A percentile compares a stretch with the other conserved stretches of the same genome.
These are phyloP conservation scores for Hypericum androsaemum DNA, from an alignment of 345 rosid genomes.

Conservation along the genomic window DNA sequence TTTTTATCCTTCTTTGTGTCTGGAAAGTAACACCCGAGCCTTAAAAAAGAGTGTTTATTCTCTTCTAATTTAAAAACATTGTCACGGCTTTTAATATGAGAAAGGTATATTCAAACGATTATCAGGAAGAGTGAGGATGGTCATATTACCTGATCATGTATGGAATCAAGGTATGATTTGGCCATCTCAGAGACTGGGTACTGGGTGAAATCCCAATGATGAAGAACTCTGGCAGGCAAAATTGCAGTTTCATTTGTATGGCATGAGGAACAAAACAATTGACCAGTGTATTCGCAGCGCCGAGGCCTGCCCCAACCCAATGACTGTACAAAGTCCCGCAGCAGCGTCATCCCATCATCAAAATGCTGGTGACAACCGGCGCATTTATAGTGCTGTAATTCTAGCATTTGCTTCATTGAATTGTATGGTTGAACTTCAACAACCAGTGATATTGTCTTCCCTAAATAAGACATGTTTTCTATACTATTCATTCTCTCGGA, in stretches of 20 bases:
- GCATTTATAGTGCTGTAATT: slow-evolving; percentile 78
- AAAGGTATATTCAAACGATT: not conserved
- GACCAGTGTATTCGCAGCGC: slow-evolving; percentile 85
- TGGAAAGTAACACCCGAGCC: too few relatives aligned
- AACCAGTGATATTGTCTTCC: slow-evolving; percentile 77
- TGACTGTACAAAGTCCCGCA: slow-evolving; percentile 58
- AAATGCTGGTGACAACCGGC: slow-evolving; percentile 89
- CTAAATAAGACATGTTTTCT: slow-evolving; percentile 40
- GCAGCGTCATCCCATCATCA: slow-evolving; percentile 62
- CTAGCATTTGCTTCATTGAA: slow-evolving; percentile 65
- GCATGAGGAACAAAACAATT: slow-evolving; percentile 80
- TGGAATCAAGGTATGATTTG: slow-evolving; percentile 86
- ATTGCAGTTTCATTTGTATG: slow-evolving; percentile 78
- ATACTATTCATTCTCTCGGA: slow-evolving; percentile 23
- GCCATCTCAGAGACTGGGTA: slow-evolving; percentile 87
- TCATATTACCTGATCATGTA: slow-evolving; percentile 67
- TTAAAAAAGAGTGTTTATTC: too few relatives aligned
- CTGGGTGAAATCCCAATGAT: slow-evolving; percentile 76
- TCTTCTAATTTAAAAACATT: not conserved
- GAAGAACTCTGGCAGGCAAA: slow-evolving; percentile 84
- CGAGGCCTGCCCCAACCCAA: slow-evolving; percentile 94
- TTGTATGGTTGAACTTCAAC: slow-evolving; percentile 63
- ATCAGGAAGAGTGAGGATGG: not conserved
- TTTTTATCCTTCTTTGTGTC: too few relatives aligned
- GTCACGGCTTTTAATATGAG: not conserved